Evolutionary conservation across 768 basidiomycete species (phyloP), one percentile per base, ranked within the genome.

Genomic region (Panus rudis): DNA sequence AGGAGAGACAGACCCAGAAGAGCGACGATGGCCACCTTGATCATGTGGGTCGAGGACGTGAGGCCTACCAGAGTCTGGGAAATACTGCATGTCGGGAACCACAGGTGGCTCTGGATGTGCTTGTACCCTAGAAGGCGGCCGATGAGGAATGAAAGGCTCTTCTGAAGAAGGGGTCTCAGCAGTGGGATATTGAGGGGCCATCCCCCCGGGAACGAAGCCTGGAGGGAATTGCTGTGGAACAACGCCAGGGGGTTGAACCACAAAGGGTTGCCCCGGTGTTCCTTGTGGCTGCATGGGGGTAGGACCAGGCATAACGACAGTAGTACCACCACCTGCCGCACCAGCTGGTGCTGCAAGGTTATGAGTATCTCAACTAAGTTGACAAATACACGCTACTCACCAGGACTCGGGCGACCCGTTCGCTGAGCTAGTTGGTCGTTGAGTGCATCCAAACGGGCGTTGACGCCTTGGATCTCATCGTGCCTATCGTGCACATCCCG

Each of bases 401-500:
- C 17, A 47, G 10, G 11, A 39, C 23, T 2, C 32, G 38, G 25
- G 49, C 46, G 17, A 52, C 41, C 47, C 17, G 16, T 19, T 5
- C n/a, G n/a, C n/a, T n/a, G n/a, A n/a, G n/a, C n/a, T n/a, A 59
- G 39, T 8, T 54, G 45, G 5, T 67, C 63, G 23, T 66, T 58
- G 4, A 79, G 55, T 38, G 65, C 63, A 50, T 75, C 70, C 5
- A 91, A 67, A 10, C 84, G 74, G 14, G 76, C 78, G 32, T 76
- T 67, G 6, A 92, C 76, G 7, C 75, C 76, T 14, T 71, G 71
- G 28, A 91, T 63, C 56, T 90, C 88, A 3, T 74, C 69, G 48
- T 87, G 87, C 19, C 89, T 79, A 60, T 89, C 85, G 35, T 73
- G 70, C 0, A 88, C 85, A 58, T 92, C 89, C 25, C 79, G 73